Percentiles rank a stretch among this genome's conserved stretches.
Conservation (phyloP, 192 early-diverging fungal genomes). For the Backusella morwellensis region DNA sequence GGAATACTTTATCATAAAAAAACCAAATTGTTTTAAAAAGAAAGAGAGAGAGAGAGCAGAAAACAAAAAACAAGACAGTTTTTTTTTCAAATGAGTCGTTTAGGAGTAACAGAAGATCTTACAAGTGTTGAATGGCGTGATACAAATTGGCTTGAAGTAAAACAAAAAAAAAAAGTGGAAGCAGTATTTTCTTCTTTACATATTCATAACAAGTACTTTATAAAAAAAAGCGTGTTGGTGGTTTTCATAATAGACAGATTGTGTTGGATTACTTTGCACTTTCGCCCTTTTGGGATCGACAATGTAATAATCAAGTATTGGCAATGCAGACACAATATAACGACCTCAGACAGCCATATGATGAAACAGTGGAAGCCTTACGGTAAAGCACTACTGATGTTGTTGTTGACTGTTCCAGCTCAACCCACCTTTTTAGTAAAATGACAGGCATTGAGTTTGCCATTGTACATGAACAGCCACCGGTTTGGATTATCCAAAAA, state of each 20-base stretch:
- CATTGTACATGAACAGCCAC: constrained; percentile 63
- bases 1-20: background rate
- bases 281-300: constrained; percentile 81
- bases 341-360: constrained; percentile 53
- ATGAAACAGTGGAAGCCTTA: constrained; percentile 44
- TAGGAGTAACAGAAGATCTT: constrained; percentile 40
- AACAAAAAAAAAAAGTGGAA: background rate
- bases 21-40: background rate
- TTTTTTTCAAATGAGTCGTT: constrained; percentile 21
- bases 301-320: constrained; percentile 75
- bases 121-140: constrained; percentile 65
- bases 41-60: background rate
- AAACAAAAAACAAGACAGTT: background rate
- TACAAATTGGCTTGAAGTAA: constrained; percentile 54
- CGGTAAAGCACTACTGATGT: background rate
- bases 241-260: constrained; percentile 66
- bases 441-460: constrained; percentile 81
- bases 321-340: constrained; percentile 84
- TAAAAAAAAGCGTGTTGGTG: constrained; percentile 51
- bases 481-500: constrained; percentile 72
- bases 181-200: background rate
- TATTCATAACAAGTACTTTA: background rate
- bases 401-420: background rate
- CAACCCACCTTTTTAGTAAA: constrained; percentile 36
- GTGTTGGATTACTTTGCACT: constrained; percentile 79